These are phyloP conservation scores for Pseudozyma pruni DNA, from an alignment of 1,284 basidiomycete genomes.

Conservation along the genomic window DNA sequence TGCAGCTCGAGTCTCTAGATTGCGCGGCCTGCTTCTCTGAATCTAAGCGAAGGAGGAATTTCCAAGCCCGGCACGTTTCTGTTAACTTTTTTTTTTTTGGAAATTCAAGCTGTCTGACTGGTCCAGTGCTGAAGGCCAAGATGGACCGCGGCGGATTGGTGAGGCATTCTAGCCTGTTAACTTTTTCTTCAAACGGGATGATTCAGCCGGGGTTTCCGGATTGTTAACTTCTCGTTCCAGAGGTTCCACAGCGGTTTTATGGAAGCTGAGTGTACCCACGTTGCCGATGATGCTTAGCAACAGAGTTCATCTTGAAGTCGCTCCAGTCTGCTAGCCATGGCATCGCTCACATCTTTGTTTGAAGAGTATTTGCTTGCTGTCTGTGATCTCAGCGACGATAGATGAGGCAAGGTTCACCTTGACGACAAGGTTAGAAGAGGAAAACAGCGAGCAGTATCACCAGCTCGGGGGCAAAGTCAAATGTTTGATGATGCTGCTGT, in stretches of 20 bases:
- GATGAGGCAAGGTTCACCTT: too few relatives aligned
- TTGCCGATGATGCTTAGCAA: neutral
- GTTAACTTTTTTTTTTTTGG: constrained; percentile 1
- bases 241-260: constrained; percentile 24
- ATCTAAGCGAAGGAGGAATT: too few relatives aligned
- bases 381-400: too few relatives aligned
- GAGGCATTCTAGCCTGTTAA: neutral
- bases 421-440: neutral
- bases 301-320: too few relatives aligned
- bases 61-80: too few relatives aligned
- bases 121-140: neutral
- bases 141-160: constrained; percentile 4
- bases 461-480: too few relatives aligned
- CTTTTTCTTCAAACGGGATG: constrained; percentile 1
- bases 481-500: neutral
- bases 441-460: neutral
- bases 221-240: constrained; percentile 47
- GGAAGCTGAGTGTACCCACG: neutral
- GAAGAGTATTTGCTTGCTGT: too few relatives aligned
- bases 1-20: too few relatives aligned
- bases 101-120: neutral
- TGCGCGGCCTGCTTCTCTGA: too few relatives aligned
- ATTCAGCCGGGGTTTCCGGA: neutral
- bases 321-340: too few relatives aligned
- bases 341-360: too few relatives aligned